Evolutionary conservation across 2,329 filamentous ascomycete species (phyloP), one percentile per base, ranked within the genome.

Genomic region (Penicillium sp.): DNA sequence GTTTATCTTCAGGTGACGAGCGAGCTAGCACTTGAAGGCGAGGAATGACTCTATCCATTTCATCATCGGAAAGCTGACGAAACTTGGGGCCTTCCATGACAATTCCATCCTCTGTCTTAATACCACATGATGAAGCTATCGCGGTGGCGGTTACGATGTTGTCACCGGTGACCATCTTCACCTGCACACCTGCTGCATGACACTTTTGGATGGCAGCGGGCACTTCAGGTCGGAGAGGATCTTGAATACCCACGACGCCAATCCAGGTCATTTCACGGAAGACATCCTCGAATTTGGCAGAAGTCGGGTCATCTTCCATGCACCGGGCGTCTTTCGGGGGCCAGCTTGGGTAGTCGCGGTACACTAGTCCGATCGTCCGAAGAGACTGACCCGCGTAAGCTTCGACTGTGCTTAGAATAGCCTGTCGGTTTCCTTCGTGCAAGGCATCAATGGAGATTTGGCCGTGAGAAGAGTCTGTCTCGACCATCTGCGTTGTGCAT

Each of bases 251-350:
- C 43, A 86, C 82, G 35, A 87, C 73, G 17, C 82, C 81, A 56
- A 88, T 70, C 71, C 88, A 86, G 4, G 78, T 82, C 80, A 91
- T 87, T 46, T 86, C 76, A 45, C 77, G 76, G 66, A 88, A 85
- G 2, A 90, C 65, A 51, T 82, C 79, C 15, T 83, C 78, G 52
- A 90, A 85, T 4, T 82, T 73, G 17, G 80, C 82, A 50, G 75
- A 77, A 7, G 73, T n/a, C n/a, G n/a, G n/a, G n/a, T n/a, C 64
- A 57, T 86, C 82, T 54, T 84, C 79, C 28, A 76, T 65, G 28
- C 69, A 75, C 37, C 72, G 74, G n/a, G 74, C 76, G 17, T 76
- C 74, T 34, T 66, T 71, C 2, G 82, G 83, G 24, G 87, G 85
- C 77, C 83, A 86, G 51, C 72, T 75, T 34, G 82, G 75, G 54